A percentile compares a stretch with the other conserved stretches of the same genome.
These are phyloP conservation scores for Neofusicoccum ribis DNA, from an alignment of 2,329 filamentous ascomycete genomes.

Conservation along the genomic window DNA sequence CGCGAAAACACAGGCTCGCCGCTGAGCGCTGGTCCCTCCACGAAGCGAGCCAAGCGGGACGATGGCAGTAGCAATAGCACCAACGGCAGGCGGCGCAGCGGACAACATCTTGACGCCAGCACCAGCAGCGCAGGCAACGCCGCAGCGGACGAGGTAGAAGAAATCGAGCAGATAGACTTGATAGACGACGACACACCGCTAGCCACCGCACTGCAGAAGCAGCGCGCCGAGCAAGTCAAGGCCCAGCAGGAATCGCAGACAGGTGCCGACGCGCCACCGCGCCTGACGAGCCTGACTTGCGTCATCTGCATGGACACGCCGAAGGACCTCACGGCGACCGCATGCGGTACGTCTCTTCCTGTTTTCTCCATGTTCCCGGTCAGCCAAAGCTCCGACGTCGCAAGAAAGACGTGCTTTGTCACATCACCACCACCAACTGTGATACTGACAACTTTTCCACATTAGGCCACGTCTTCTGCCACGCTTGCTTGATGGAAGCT, in stretches of 20 bases:
- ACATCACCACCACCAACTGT: not conserved
- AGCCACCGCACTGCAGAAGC: slow-evolving; percentile 51
- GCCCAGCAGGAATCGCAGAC: slow-evolving; percentile 39
- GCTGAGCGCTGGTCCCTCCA: slow-evolving; percentile 29
- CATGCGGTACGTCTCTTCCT: slow-evolving; percentile 54
- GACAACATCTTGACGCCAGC: not conserved
- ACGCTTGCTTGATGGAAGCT: slow-evolving; percentile 62
- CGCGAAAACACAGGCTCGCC: slow-evolving; percentile 3
- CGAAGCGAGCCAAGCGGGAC: slow-evolving; percentile 31
- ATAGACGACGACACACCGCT: slow-evolving; percentile 44
- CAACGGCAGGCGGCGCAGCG: not conserved
- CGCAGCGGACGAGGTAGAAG: slow-evolving; percentile 6
- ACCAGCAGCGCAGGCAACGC: slow-evolving; percentile 16
- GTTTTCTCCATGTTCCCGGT: not conserved
- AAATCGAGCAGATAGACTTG: slow-evolving; percentile 54
- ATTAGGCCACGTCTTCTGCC: slow-evolving; percentile 65
- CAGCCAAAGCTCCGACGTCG: not conserved
- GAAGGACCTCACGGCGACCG: slow-evolving; percentile 59
- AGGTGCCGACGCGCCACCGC: slow-evolving; percentile 35
- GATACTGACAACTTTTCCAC: not conserved
- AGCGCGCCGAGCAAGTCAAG: slow-evolving; percentile 53
- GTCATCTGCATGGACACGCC: slow-evolving; percentile 65
- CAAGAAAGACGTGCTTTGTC: not conserved
- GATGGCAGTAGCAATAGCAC: slow-evolving; percentile 21
- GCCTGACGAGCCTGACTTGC: slow-evolving; percentile 55